These are phyloP conservation scores for Zarea fungicola DNA, from an alignment of 2,329 filamentous ascomycete genomes.

Conservation along the genomic window DNA sequence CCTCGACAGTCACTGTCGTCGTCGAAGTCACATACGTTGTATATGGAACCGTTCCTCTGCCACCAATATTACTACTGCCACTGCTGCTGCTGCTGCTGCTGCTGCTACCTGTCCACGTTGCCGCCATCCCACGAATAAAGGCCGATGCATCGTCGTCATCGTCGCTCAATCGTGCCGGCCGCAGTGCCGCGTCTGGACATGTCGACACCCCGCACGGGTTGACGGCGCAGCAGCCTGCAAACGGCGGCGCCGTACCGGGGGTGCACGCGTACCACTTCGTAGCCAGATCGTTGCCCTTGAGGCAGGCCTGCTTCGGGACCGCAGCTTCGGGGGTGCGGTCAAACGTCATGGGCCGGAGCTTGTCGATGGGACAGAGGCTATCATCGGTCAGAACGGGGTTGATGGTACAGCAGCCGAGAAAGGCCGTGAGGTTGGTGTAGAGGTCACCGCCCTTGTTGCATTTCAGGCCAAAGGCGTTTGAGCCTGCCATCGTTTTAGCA, in stretches of 20 bases:
- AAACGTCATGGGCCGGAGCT: conserved; percentile 26
- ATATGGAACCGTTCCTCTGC: too few species aligned
- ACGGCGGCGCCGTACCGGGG: conserved; percentile 24
- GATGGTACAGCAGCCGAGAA: conserved; percentile 36
- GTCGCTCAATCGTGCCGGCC: conserved; percentile 23
- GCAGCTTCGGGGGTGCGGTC: conserved; percentile 18
- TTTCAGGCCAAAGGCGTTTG: conserved; percentile 20
- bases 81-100: too few species aligned
- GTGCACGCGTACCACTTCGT: conserved; percentile 32
- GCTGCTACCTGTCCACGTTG: too few species aligned
- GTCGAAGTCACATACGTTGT: too few species aligned
- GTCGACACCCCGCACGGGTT: conserved; percentile 19
- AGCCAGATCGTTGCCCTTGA: conserved; percentile 15
- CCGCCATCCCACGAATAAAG: background rate
- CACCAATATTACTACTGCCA: too few species aligned
- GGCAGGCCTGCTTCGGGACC: conserved; percentile 29
- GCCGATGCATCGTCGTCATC: conserved; percentile 6
- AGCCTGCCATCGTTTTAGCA: background rate
- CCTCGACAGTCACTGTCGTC: background rate
- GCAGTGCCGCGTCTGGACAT: conserved; percentile 22
- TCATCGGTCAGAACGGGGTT: conserved; percentile 28
- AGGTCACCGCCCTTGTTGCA: conserved; percentile 30
- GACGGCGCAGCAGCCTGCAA: conserved; percentile 33
- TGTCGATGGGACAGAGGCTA: conserved; percentile 28
- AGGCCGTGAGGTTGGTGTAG: conserved; percentile 30